phyloP scores from a whole-genome alignment of 108 stramenopile species.

The Cyclotella atomus region DNA sequence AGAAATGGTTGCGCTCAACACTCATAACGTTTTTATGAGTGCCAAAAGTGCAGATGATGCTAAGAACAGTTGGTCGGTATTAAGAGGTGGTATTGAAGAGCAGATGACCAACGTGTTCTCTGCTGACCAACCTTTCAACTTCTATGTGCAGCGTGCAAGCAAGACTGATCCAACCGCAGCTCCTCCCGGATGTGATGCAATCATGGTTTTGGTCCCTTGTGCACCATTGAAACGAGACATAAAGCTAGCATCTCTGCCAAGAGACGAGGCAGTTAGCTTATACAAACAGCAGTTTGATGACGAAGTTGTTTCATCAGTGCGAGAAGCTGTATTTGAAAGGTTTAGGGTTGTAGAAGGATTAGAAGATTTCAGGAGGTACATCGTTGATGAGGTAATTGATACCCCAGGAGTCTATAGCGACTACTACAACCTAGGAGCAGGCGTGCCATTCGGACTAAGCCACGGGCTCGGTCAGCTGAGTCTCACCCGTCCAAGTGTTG shows the following conservation, averaged over 20 bases:
- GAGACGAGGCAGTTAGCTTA: slow-evolving; percentile 55
- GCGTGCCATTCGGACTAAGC: slow-evolving; percentile 82
- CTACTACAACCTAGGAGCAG: slow-evolving; percentile 74
- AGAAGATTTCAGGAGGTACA: slow-evolving; percentile 44
- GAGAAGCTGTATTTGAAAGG: slow-evolving; percentile 63
- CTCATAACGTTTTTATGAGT: slow-evolving; percentile 89
- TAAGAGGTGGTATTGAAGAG: slow-evolving; percentile 41
- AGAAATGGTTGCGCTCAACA: slow-evolving; percentile 63
- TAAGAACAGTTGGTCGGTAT: slow-evolving; percentile 64
- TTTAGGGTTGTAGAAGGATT: slow-evolving; percentile 59
- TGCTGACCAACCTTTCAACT: slow-evolving; percentile 70
- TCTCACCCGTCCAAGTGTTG: slow-evolving; percentile 58
- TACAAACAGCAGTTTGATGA: slow-evolving; percentile 76
- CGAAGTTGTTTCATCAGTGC: slow-evolving; percentile 29
- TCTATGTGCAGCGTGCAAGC: slow-evolving; percentile 87
- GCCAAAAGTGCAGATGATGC: slow-evolving; percentile 55
- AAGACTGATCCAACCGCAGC: slow-evolving; percentile 80
- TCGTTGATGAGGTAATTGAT: slow-evolving; percentile 76
- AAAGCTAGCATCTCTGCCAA: slow-evolving; percentile 45
- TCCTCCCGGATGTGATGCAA: slow-evolving; percentile 79
- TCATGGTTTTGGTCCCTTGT: slow-evolving; percentile 89
- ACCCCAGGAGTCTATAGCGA: slow-evolving; percentile 82
- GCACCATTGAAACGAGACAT: slow-evolving; percentile 44
- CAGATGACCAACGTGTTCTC: background rate
- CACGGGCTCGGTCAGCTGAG: slow-evolving; percentile 83